Base-by-base conservation (phyloP, 345 rosid genomes). In the Acer yangbiense region DNA sequence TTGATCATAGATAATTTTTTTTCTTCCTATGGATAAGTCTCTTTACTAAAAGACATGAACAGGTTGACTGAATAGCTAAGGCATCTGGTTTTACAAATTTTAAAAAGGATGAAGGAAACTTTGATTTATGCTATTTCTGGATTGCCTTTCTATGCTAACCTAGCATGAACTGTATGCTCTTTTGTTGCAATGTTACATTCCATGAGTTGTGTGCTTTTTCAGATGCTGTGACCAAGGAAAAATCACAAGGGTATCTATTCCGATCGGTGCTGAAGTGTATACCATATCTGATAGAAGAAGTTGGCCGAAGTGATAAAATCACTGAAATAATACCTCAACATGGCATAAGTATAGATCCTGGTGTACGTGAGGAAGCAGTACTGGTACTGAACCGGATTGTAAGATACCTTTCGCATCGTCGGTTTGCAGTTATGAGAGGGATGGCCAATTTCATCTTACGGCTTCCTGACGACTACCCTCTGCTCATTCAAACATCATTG, bases 351-450 rank as follows among this genome's bases (percentile, higher is more conserved):
- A 88, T 92, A 64, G 99, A 96, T 84, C 98, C 99, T 65, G 97
- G 97, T 65, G 99, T 96, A 52, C 99, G 99, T 65, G 99, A 94
- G 84, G 99, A 96, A 89, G 99, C 99, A 46, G 99, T 90, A 55
- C 98, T 89, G 85, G 97, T 94, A 23, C 83, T 96, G 90, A 96
- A 92, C 86, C 88, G 99, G 80, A 89, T 94, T 81, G 97, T 96
- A 75, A 91, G 92, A 77, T 88, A 83, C 82, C 94, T 94, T 83
- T 95, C 97, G 39, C 97, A 87, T 84, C 97, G 99, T 58, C 95
- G 99, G 76, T 91, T 92, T 85, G 94, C 98, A 78, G 99, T 96
- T 75, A 94, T 96, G 93, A 92, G 88, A 85, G 99, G 98, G 81
- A 96, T 96, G 99, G 97, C 97, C 68, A 96, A 92, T 88, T 96